Percentiles rank a stretch among this genome's conserved stretches.
Evolutionary conservation across 106 monocot genomes (phyloP).

Genomic region (Platanthera guangdongensis): DNA sequence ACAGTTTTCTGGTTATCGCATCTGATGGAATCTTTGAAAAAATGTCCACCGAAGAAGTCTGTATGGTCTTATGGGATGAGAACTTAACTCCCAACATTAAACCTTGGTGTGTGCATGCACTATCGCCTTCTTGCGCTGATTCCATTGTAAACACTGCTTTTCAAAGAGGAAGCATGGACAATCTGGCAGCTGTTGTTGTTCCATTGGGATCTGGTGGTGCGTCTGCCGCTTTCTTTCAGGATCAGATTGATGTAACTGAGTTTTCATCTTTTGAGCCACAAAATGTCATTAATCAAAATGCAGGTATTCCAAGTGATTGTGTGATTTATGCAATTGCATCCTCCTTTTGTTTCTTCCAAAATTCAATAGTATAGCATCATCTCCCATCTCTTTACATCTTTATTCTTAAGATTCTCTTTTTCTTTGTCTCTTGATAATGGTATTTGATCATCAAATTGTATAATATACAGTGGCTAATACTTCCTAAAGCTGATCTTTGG

Average conservation of each 20-base stretch:
- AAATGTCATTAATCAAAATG: slow-evolving; percentile 7
- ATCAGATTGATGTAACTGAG: slow-evolving; percentile 14
- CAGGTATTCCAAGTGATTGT: background rate
- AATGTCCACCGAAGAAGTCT: slow-evolving; percentile 76
- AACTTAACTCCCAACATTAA: slow-evolving; percentile 16
- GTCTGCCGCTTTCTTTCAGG: slow-evolving; percentile 10
- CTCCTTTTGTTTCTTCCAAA: background rate
- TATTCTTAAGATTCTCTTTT: background rate
- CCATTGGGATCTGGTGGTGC: slow-evolving; percentile 35
- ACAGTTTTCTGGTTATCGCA: slow-evolving; percentile 58
- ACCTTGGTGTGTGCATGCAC: slow-evolving; percentile 8
- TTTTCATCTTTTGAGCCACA: slow-evolving; percentile 10
- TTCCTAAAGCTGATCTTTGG: background rate
- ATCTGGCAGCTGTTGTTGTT: slow-evolving; percentile 69
- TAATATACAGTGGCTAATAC: background rate
- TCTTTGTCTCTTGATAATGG: background rate
- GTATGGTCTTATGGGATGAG: slow-evolving; percentile 55
- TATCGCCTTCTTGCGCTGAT: slow-evolving; percentile 44
- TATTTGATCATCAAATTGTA: background rate
- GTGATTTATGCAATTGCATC: background rate
- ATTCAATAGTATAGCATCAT: background rate
- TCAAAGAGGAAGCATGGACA: slow-evolving; percentile 72
- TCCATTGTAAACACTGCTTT: slow-evolving; percentile 49
- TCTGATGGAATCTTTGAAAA: slow-evolving; percentile 94
- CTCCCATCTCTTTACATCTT: background rate